Base-by-base conservation (phyloP, 768 basidiomycete genomes). In the Naematelia aurantialba region DNA sequence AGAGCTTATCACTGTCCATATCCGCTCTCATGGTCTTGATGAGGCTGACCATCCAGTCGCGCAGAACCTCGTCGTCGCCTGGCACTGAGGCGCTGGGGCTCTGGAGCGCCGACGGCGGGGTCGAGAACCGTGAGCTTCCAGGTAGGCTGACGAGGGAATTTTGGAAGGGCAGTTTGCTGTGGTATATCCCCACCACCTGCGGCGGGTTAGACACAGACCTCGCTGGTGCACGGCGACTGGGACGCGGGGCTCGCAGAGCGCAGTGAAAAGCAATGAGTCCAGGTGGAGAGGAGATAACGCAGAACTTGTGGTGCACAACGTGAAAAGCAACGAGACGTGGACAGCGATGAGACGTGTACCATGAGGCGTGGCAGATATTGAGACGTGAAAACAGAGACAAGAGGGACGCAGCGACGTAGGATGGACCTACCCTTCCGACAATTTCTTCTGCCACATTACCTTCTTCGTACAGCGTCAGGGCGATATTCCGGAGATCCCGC, bases 1-100 rank as follows among this genome's bases (percentile, higher is more conserved):
- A 76, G 22, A 79, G 68, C 63, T 79, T 78, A n/a, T 75, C 76
- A 50, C 69, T 74, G 58, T 74, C 70, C 69, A 76, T 78, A 60
- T 73, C 71, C 13, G 78, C 78, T 12, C 76, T 42, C 65, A 79
- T 72, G 5, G 79, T 78, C 65, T 74, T 77, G 55, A 74, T 67
- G 21, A 79, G 49, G 13, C 60, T 62, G 62, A 69, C 67, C 50
- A 77, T 63, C 77, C 78, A 79, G 49, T 78, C 73, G 46, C 66
- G 64, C 19, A 76, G 51, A 13, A 48, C 52, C 47, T 73, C 62
- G 34, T 70, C 73, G 19, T 68, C 66, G 11, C 45, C 34, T 45
- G 44, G 59, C 21, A 13, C 25, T 19, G 50, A 27, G 12, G n/a
- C n/a, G n/a, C n/a, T n/a, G n/a, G 50, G 50, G 25, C 19, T n/a